phyloP scores from a whole-genome alignment of 2,329 filamentous ascomycete species.

The Hymenoscyphus fraxineus region DNA sequence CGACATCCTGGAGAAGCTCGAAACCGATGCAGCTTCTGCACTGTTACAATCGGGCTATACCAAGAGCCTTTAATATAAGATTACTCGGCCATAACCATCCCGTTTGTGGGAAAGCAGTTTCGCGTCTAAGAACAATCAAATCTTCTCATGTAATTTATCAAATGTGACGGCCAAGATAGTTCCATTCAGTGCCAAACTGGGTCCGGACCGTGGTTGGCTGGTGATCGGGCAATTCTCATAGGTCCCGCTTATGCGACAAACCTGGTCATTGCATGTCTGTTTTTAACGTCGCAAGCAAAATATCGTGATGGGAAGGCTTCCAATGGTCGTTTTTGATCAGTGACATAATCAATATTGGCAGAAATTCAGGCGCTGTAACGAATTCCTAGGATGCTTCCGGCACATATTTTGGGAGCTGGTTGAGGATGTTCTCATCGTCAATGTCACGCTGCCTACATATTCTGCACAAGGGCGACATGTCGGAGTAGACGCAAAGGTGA shows the following conservation, averaged over 20 bases:
- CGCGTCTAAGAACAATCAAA: neutral
- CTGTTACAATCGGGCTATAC: neutral
- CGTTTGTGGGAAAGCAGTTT: neutral
- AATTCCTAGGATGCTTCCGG: neutral
- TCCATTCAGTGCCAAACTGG: neutral
- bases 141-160: neutral
- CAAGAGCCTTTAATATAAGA: neutral
- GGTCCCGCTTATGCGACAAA: slow-evolving; percentile 4
- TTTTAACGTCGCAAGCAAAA: neutral
- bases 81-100: neutral
- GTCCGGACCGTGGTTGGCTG: neutral
- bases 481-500: neutral
- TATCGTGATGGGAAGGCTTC: neutral
- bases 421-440: neutral
- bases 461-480: neutral
- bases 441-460: slow-evolving; percentile 2
- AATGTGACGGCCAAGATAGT: neutral
- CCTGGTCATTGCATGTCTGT: slow-evolving; percentile 7
- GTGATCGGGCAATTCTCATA: slow-evolving; percentile 13
- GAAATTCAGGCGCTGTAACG: neutral
- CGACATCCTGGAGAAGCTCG: neutral
- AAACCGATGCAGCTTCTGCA: neutral
- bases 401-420: neutral
- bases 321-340: neutral
- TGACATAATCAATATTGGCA: neutral